Evolutionary conservation across 2,329 filamentous ascomycete genomes (phyloP).

Genomic region (Pseudogymnoascus sp.): DNA sequence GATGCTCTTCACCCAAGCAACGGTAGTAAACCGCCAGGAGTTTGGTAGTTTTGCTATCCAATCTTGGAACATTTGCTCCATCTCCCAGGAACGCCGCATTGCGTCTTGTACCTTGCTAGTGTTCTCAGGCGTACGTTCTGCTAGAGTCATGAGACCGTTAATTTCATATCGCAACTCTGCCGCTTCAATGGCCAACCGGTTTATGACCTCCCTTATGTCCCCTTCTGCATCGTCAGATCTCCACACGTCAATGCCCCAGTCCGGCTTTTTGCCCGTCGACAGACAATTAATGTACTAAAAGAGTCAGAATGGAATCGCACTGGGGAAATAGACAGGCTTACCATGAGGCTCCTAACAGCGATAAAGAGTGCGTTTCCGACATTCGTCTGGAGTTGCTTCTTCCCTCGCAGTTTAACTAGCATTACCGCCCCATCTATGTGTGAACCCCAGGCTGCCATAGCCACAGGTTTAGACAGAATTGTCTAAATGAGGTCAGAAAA

Average conservation of each 20-base stretch:
- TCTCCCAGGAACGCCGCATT: conserved; percentile 43
- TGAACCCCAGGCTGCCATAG: conserved; percentile 53
- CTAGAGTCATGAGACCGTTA: conserved; percentile 41
- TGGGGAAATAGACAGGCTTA: conserved; percentile 26
- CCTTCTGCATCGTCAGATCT: conserved; percentile 43
- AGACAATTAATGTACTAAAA: conserved; percentile 53
- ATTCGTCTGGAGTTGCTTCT: conserved; percentile 46
- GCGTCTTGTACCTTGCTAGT: conserved; percentile 44
- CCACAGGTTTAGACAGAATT: conserved; percentile 46
- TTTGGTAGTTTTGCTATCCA: conserved; percentile 47
- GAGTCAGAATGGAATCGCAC: conserved; percentile 23
- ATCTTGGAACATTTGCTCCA: conserved; percentile 45
- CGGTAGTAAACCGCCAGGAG: conserved; percentile 44
- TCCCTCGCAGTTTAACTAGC: conserved; percentile 50
- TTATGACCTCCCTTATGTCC: conserved; percentile 38
- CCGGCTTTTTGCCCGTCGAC: conserved; percentile 44
- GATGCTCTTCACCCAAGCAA: conserved; percentile 50
- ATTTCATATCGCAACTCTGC: conserved; percentile 50
- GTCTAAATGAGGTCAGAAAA: conserved; percentile 27
- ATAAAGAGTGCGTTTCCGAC: conserved; percentile 50
- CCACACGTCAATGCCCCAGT: conserved; percentile 55
- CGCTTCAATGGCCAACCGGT: conserved; percentile 43
- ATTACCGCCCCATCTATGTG: conserved; percentile 59
- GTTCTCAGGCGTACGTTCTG: conserved; percentile 42
- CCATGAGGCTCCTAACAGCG: conserved; percentile 54